Percentiles rank a stretch among this genome's conserved stretches.
Conservation (phyloP, 2,329 filamentous ascomycete species). For the Trichoderma sp. region DNA sequence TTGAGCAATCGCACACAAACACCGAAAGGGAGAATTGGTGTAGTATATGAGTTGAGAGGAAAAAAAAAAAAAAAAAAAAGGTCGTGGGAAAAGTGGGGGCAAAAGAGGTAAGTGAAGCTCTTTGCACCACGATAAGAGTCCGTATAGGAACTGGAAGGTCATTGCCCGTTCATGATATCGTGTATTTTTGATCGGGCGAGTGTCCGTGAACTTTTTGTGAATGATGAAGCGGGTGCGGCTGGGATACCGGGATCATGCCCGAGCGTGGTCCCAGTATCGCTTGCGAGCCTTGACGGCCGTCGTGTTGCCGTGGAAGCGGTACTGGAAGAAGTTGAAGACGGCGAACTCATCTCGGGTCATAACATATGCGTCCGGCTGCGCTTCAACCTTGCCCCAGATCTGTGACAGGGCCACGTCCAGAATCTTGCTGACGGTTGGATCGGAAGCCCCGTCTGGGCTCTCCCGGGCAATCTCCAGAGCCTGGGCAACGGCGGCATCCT, state of each 20-base stretch:
- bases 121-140: too few species aligned
- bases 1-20: slow-evolving; percentile 4
- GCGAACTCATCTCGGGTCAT: slow-evolving; percentile 78
- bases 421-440: slow-evolving; percentile 63
- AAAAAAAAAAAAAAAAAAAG: neutral
- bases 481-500: slow-evolving; percentile 57
- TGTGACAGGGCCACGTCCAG: slow-evolving; percentile 65
- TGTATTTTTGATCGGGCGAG: too few species aligned
- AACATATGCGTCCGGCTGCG: slow-evolving; percentile 68
- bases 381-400: slow-evolving; percentile 69
- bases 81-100: neutral
- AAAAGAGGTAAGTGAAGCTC: too few species aligned
- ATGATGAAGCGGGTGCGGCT: too few species aligned
- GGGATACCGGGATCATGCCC: slow-evolving; percentile 35
- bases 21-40: neutral
- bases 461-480: slow-evolving; percentile 78
- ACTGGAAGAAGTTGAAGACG: slow-evolving; percentile 82
- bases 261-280: slow-evolving; percentile 56
- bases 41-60: neutral
- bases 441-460: slow-evolving; percentile 64
- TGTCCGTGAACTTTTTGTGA: too few species aligned
- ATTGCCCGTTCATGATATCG: too few species aligned
- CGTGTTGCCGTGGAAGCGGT: slow-evolving; percentile 60
- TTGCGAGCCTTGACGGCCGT: slow-evolving; percentile 52
- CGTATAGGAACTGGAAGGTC: too few species aligned